Evolutionary conservation across 139 green algal genomes (phyloP).

Genomic region (Astrephomene gubernaculifera): DNA sequence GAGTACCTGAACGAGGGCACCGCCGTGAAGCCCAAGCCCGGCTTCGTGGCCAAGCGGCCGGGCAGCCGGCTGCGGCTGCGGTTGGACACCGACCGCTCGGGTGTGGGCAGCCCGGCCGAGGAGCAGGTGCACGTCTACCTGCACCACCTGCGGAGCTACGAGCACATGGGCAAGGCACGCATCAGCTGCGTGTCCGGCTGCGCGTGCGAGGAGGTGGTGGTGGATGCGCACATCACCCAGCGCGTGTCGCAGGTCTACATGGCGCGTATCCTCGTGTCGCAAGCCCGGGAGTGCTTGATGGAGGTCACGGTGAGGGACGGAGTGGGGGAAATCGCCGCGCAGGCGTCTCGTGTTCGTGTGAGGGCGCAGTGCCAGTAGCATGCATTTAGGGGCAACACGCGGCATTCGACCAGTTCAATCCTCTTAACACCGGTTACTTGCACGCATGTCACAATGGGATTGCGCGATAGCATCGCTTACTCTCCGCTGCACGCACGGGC

Average conservation of each 20-base stretch:
- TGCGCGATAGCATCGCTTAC: no score
- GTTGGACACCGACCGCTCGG: slow-evolving; percentile 31
- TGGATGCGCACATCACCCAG: slow-evolving; percentile 23
- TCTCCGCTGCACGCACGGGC: no score
- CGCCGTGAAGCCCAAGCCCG: slow-evolving; percentile 38
- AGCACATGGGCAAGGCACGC: slow-evolving; percentile 31
- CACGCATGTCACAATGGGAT: no score
- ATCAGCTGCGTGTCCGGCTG: slow-evolving; percentile 43
- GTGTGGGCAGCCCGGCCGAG: not conserved
- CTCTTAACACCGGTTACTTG: no score
- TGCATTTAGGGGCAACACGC: no score
- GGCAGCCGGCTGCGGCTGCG: slow-evolving; percentile 21
- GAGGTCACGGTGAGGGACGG: slow-evolving; percentile 30
- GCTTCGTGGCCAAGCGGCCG: slow-evolving; percentile 7
- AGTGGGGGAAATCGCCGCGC: no score
- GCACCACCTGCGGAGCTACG: slow-evolving; percentile 37
- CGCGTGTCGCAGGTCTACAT: slow-evolving; percentile 28
- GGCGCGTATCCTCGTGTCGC: not conserved
- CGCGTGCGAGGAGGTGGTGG: not conserved
- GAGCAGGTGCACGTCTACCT: slow-evolving; percentile 17
- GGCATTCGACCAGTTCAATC: no score
- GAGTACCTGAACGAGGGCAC: slow-evolving; percentile 33
- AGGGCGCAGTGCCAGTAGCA: no score
- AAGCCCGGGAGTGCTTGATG: slow-evolving; percentile 8
- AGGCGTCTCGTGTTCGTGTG: no score